Conservation (phyloP, 805 yeast genomes). For the Starmera caribaea region DNA sequence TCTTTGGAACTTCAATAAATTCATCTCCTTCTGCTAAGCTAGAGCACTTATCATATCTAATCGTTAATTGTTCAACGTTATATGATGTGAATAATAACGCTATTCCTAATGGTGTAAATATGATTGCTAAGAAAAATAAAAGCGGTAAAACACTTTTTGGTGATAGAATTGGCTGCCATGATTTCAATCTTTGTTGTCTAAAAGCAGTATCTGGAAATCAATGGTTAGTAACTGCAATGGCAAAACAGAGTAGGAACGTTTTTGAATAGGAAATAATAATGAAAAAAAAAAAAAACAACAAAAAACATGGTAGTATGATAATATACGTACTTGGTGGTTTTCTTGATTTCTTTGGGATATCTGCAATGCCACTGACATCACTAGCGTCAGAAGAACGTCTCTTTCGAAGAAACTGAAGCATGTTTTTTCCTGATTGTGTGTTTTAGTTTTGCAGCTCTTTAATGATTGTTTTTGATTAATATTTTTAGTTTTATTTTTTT, state of each 20-base stretch:
- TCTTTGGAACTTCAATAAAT: slow-evolving; percentile 46
- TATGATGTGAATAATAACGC: slow-evolving; percentile 73
- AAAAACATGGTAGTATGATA: slow-evolving; percentile 3
- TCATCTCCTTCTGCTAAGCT: slow-evolving; percentile 26
- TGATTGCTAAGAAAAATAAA: slow-evolving; percentile 58
- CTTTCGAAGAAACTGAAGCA: slow-evolving; percentile 15
- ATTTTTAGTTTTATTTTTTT: neutral
- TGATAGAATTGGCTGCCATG: slow-evolving; percentile 80
- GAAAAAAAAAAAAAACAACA: neutral
- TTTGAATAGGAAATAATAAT: no score
- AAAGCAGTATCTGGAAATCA: slow-evolving; percentile 54
- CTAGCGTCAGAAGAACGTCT: slow-evolving; percentile 20
- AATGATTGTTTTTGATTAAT: slow-evolving; percentile 1
- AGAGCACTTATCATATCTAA: slow-evolving; percentile 71
- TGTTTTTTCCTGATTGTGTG: neutral
- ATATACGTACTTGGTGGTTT: slow-evolving; percentile 39
- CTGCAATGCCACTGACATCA: slow-evolving; percentile 17
- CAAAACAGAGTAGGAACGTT: no score
- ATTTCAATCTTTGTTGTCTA: slow-evolving; percentile 56
- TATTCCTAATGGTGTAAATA: slow-evolving; percentile 88
- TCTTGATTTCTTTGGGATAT: slow-evolving; percentile 29
- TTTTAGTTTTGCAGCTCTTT: slow-evolving; percentile 1
- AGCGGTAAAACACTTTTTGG: slow-evolving; percentile 88
- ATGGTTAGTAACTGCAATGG: slow-evolving; percentile 24
- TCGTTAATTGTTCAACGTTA: slow-evolving; percentile 62